These are phyloP conservation scores for Xylaria digitata DNA, from an alignment of 2,329 filamentous ascomycete species.

Conservation along the genomic window DNA sequence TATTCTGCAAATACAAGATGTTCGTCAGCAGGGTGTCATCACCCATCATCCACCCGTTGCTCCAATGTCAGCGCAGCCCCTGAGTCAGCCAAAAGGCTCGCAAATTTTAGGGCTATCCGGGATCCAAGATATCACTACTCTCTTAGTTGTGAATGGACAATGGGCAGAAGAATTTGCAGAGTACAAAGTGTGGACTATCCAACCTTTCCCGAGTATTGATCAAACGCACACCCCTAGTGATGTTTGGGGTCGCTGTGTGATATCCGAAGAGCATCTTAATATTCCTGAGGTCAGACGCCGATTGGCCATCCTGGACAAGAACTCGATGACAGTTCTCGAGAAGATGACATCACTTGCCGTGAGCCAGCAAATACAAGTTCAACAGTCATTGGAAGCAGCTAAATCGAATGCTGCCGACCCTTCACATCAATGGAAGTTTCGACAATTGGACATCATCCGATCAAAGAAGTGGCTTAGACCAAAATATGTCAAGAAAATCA, in stretches of 20 bases:
- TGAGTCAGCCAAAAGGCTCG: neutral
- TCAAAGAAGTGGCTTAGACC: slow-evolving; percentile 10
- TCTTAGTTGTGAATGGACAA: neutral
- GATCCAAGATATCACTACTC: slow-evolving; percentile 13
- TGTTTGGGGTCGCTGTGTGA: slow-evolving; percentile 21
- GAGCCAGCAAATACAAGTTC: slow-evolving; percentile 19
- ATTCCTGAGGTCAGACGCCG: slow-evolving; percentile 8
- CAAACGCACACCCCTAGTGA: neutral
- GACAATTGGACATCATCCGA: slow-evolving; percentile 20
- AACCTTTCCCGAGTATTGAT: slow-evolving; percentile 11
- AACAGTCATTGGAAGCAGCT: slow-evolving; percentile 12
- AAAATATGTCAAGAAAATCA: slow-evolving; percentile 7
- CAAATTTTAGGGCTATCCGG: slow-evolving; percentile 4
- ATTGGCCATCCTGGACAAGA: slow-evolving; percentile 18
- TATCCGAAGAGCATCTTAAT: slow-evolving; percentile 19
- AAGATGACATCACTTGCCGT: slow-evolving; percentile 15
- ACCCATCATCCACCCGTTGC: neutral
- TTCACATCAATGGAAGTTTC: slow-evolving; percentile 4
- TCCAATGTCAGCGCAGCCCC: neutral
- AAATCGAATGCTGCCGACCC: slow-evolving; percentile 1
- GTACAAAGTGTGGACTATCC: slow-evolving; percentile 32
- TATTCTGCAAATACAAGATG: neutral
- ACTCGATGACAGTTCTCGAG: slow-evolving; percentile 8
- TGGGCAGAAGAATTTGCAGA: slow-evolving; percentile 12
- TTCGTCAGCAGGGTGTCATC: neutral